phyloP scores from a whole-genome alignment of 2,329 filamentous ascomycete species.

The Claviceps arundinis region DNA sequence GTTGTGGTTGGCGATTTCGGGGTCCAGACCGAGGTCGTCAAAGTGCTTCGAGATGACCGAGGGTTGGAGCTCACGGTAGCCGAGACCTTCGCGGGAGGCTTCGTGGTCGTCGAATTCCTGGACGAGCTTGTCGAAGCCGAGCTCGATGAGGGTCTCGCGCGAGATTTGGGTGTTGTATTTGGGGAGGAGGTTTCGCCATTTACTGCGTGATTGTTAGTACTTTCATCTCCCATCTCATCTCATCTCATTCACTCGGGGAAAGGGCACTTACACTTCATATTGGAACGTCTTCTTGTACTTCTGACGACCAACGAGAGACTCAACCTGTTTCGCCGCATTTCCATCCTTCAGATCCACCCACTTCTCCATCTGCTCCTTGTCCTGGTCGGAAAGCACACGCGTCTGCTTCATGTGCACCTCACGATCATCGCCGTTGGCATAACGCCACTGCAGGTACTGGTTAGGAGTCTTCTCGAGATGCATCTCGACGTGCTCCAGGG shows the following conservation, averaged over 20 bases:
- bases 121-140: conserved; percentile 83
- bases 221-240: too few species aligned
- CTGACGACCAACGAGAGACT: conserved; percentile 85
- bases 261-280: conserved; percentile 66
- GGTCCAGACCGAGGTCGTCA: conserved; percentile 88
- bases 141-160: conserved; percentile 74
- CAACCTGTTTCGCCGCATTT: conserved; percentile 62
- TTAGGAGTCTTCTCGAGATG: conserved; percentile 98
- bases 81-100: conserved; percentile 93
- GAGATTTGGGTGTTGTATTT: conserved; percentile 91
- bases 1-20: conserved; percentile 98
- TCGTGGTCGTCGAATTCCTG: conserved; percentile 99
- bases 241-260: background rate
- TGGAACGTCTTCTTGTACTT: conserved; percentile 99
- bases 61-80: conserved; percentile 85
- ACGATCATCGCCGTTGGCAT: conserved; percentile 90
- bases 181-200: conserved; percentile 79
- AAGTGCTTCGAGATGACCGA: conserved; percentile 96
- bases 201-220: conserved; percentile 29
- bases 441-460: conserved; percentile 98
- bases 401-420: conserved; percentile 98
- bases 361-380: conserved; percentile 86
- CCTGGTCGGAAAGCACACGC: conserved; percentile 71
- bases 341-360: conserved; percentile 75
- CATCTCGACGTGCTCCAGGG: conserved; percentile 98